Evolutionary conservation across 169 alveolate genomes (phyloP).

Genomic region (Cryptosporidium tyzzeri): DNA sequence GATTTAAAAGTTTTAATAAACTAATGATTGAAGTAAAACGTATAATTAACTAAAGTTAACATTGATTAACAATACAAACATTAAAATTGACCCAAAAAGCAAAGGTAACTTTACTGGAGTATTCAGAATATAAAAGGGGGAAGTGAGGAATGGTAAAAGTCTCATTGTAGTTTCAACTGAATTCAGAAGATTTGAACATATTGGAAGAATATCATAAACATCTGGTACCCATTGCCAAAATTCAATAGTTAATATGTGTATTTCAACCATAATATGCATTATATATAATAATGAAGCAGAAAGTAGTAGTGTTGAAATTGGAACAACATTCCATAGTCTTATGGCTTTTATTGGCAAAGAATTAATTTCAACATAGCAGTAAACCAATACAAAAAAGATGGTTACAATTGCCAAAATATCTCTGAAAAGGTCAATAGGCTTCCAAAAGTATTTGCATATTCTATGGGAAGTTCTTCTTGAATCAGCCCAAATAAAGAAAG

Average conservation of each 20-base stretch:
- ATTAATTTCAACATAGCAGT: conserved; percentile 20
- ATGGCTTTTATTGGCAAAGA: conserved; percentile 24
- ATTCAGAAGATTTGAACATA: conserved; percentile 56
- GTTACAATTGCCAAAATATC: conserved; percentile 28
- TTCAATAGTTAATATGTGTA: conserved; percentile 41
- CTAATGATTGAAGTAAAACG: too few relatives aligned
- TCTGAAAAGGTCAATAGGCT: conserved; percentile 57
- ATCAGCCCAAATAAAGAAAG: conserved; percentile 73
- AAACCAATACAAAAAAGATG: neutral
- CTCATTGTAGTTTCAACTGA: conserved; percentile 66
- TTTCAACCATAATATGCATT: conserved; percentile 50
- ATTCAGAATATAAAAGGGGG: conserved; percentile 50
- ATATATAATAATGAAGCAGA: conserved; percentile 6
- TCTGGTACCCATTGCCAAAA: conserved; percentile 75
- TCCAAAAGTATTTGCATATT: conserved; percentile 71
- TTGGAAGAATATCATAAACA: conserved; percentile 62
- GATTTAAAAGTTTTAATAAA: too few relatives aligned
- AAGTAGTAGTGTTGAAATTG: conserved; percentile 9
- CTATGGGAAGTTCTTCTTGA: conserved; percentile 46
- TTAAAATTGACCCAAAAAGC: conserved; percentile 18
- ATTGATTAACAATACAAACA: conserved; percentile 17
- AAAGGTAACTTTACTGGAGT: conserved; percentile 42
- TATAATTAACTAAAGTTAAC: neutral
- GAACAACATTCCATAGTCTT: conserved; percentile 30
- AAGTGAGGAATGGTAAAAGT: conserved; percentile 48